These are phyloP conservation scores for Globisporangium lucens DNA, from an alignment of 352 stramenopile genomes.

Conservation along the genomic window DNA sequence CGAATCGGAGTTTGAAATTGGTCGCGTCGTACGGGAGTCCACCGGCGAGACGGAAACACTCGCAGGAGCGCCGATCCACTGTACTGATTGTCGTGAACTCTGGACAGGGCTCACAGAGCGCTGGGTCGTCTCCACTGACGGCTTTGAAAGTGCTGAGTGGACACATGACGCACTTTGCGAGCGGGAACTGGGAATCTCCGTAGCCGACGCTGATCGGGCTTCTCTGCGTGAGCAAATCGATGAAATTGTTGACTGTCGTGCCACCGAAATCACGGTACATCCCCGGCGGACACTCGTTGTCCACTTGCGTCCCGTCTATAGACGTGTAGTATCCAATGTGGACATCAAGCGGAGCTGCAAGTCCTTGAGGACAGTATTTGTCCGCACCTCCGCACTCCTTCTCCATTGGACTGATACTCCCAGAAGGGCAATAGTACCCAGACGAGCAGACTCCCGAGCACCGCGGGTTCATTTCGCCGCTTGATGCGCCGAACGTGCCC, in stretches of 20 bases:
- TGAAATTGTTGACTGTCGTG: constrained; percentile 27
- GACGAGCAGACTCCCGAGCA: constrained; percentile 58
- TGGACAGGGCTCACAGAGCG: constrained; percentile 53
- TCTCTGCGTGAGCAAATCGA: constrained; percentile 39
- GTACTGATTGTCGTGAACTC: constrained; percentile 37
- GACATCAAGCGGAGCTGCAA: constrained; percentile 24
- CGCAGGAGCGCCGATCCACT: constrained; percentile 49
- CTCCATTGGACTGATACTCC: constrained; percentile 41
- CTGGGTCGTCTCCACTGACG: constrained; percentile 33
- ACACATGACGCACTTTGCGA: constrained; percentile 56
- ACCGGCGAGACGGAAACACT: constrained; percentile 57
- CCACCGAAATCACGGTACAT: constrained; percentile 22
- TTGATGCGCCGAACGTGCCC: constrained; percentile 45
- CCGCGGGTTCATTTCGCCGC: constrained; percentile 34
- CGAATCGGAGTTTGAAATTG: constrained; percentile 37
- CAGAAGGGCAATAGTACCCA: constrained; percentile 68
- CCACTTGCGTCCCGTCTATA: constrained; percentile 17
- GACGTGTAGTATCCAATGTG: constrained; percentile 51
- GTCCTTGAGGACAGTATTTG: constrained; percentile 46
- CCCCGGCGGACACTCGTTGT: constrained; percentile 36
- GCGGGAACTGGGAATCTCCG: constrained; percentile 47
- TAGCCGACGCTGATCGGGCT: constrained; percentile 58
- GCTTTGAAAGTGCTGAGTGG: constrained; percentile 73
- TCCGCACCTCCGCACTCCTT: constrained; percentile 44
- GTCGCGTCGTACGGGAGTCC: constrained; percentile 34